A percentile compares a stretch with the other conserved stretches of the same genome.
These are phyloP conservation scores for Penicillium taxi DNA, from an alignment of 495 filamentous ascomycete species.

Conservation along the genomic window DNA sequence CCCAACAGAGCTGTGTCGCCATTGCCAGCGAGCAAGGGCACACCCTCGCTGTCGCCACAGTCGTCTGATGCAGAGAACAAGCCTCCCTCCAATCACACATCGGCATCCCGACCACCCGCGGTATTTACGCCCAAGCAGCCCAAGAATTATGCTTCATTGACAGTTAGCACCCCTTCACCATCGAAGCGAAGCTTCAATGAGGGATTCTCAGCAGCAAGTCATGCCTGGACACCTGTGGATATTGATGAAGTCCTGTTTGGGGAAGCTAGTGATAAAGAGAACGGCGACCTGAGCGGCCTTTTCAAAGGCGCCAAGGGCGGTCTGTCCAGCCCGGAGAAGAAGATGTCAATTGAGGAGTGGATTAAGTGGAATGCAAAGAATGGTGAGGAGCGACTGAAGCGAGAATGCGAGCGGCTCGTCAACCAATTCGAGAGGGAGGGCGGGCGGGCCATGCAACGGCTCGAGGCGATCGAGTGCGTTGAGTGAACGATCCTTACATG, in stretches of 20 bases:
- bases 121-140: constrained; percentile 36
- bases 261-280: constrained; percentile 45
- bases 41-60: constrained; percentile 59
- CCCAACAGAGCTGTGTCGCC: constrained; percentile 25
- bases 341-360: constrained; percentile 92
- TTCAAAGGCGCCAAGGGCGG: constrained; percentile 44
- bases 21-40: constrained; percentile 23
- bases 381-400: constrained; percentile 68
- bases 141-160: constrained; percentile 39
- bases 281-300: constrained; percentile 38
- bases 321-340: constrained; percentile 71
- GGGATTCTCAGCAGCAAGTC: constrained; percentile 47
- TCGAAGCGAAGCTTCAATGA: constrained; percentile 53
- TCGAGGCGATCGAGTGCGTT: constrained; percentile 65
- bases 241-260: constrained; percentile 52
- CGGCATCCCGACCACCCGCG: constrained; percentile 26
- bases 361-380: constrained; percentile 68
- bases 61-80: constrained; percentile 77
- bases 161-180: constrained; percentile 56
- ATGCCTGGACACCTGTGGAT: constrained; percentile 68
- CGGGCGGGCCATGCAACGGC: constrained; percentile 58
- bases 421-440: constrained; percentile 76
- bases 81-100: constrained; percentile 56
- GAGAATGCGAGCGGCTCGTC: constrained; percentile 76
- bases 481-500: constrained; percentile 25